Percentiles rank a stretch among this genome's conserved stretches.
phyloP scores from a whole-genome alignment of 1,139 yeast species.

The Scheffersomyces lignicola region DNA sequence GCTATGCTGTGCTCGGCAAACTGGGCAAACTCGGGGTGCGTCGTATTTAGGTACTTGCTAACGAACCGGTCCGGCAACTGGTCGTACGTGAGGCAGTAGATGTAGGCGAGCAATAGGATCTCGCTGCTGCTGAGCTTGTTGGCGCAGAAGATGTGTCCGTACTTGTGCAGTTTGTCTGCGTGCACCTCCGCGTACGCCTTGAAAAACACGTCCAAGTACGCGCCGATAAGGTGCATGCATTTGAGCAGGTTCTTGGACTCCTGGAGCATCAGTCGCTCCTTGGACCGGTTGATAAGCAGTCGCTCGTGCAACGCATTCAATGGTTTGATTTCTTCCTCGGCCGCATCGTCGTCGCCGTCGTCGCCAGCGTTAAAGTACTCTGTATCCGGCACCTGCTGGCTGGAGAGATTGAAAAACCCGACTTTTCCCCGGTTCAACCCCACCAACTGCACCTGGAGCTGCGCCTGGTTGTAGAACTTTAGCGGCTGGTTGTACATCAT shows the following conservation, averaged over 20 bases:
- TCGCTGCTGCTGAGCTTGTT: slow-evolving; percentile 13
- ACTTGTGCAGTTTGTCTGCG: slow-evolving; percentile 2
- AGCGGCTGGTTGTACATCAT: slow-evolving; percentile 82
- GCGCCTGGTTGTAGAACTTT: slow-evolving; percentile 50
- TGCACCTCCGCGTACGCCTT: slow-evolving; percentile 18
- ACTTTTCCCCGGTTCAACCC: slow-evolving; percentile 38
- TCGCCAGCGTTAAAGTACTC: slow-evolving; percentile 27
- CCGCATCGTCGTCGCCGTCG: slow-evolving; percentile 18
- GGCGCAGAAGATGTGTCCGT: slow-evolving; percentile 10
- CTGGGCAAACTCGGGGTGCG: slow-evolving; percentile 21
- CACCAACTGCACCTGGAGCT: slow-evolving; percentile 36
- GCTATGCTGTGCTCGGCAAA: slow-evolving; percentile 6
- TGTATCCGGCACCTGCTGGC: slow-evolving; percentile 23
- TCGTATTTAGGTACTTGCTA: slow-evolving; percentile 26
- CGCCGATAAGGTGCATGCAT: slow-evolving; percentile 45
- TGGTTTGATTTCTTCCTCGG: slow-evolving; percentile 37
- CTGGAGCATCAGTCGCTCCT: slow-evolving; percentile 40
- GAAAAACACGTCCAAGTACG: slow-evolving; percentile 27
- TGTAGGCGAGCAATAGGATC: slow-evolving; percentile 38
- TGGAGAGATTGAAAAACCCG: slow-evolving; percentile 28
- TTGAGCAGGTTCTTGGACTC: slow-evolving; percentile 54
- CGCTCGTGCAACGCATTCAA: slow-evolving; percentile 53
- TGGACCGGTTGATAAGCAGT: slow-evolving; percentile 44
- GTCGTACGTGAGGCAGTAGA: slow-evolving; percentile 31
- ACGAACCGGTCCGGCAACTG: slow-evolving; percentile 49